Conservation (phyloP, 169 alveolate genomes). For the Plasmodium malariae region DNA sequence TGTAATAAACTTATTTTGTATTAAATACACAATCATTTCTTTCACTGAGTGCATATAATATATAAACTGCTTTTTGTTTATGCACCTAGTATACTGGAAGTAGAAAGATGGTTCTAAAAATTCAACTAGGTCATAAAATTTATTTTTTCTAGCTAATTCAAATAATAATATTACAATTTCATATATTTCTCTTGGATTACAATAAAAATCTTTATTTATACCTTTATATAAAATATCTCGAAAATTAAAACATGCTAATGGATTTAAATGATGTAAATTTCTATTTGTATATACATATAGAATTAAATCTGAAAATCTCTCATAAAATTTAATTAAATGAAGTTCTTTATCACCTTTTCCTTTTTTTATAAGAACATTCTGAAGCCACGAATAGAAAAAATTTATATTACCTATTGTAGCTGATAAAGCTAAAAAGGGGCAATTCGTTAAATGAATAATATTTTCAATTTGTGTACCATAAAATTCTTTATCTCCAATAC, state of each 20-base stretch:
- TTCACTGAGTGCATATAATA: slow-evolving; percentile 76
- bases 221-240: slow-evolving; percentile 76
- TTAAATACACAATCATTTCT: slow-evolving; percentile 66
- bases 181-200: slow-evolving; percentile 74
- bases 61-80: slow-evolving; percentile 69
- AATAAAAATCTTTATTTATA: slow-evolving; percentile 74
- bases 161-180: slow-evolving; percentile 64
- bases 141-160: slow-evolving; percentile 60
- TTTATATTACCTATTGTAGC: slow-evolving; percentile 94
- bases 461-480: slow-evolving; percentile 84
- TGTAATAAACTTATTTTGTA: slow-evolving; percentile 58
- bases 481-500: slow-evolving; percentile 87
- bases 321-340: slow-evolving; percentile 86
- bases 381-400: slow-evolving; percentile 88
- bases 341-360: slow-evolving; percentile 76
- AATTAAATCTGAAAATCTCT: slow-evolving; percentile 88
- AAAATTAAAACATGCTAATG: slow-evolving; percentile 80
- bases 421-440: slow-evolving; percentile 93
- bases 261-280: slow-evolving; percentile 80
- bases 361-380: slow-evolving; percentile 76
- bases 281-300: slow-evolving; percentile 81
- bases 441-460: slow-evolving; percentile 89
- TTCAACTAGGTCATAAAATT: slow-evolving; percentile 56
- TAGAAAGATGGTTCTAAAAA: slow-evolving; percentile 76
- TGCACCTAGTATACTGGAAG: slow-evolving; percentile 63